Evolutionary conservation across 306 rosid genomes (phyloP).

Genomic region (Pueraria montana): DNA sequence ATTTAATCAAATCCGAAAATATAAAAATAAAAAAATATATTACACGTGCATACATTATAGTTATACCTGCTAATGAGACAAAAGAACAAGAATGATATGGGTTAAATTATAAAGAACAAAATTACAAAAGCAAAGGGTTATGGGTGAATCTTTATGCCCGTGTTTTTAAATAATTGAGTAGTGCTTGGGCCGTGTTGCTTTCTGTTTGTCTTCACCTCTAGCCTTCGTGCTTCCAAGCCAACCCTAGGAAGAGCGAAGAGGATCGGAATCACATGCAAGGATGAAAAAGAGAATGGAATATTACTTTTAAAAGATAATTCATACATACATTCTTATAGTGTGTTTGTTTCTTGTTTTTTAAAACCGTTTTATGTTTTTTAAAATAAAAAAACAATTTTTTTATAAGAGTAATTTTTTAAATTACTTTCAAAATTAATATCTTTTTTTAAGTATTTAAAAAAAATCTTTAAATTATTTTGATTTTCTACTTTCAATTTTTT

Average conservation of each 20-base stretch:
- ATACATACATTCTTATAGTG: neutral
- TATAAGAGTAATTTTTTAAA: neutral
- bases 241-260: neutral
- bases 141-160: constrained; percentile 6
- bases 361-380: neutral
- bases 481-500: neutral
- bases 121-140: constrained; percentile 38
- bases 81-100: constrained; percentile 34
- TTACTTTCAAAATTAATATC: neutral
- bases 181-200: constrained; percentile 10
- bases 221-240: constrained; percentile 30
- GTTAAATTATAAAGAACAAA: constrained; percentile 15
- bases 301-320: neutral
- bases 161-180: neutral
- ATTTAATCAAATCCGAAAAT: neutral
- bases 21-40: neutral
- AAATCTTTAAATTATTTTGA: no score
- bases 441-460: neutral
- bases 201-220: constrained; percentile 32
- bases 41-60: constrained; percentile 13
- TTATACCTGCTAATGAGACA: constrained; percentile 1
- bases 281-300: neutral
- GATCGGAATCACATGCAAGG: constrained; percentile 2
- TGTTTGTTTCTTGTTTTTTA: neutral
- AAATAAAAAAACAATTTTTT: neutral